Evolutionary conservation across 495 filamentous ascomycete species (phyloP), one percentile per base, ranked within the genome.

Genomic region (Penicillium argentinense): DNA sequence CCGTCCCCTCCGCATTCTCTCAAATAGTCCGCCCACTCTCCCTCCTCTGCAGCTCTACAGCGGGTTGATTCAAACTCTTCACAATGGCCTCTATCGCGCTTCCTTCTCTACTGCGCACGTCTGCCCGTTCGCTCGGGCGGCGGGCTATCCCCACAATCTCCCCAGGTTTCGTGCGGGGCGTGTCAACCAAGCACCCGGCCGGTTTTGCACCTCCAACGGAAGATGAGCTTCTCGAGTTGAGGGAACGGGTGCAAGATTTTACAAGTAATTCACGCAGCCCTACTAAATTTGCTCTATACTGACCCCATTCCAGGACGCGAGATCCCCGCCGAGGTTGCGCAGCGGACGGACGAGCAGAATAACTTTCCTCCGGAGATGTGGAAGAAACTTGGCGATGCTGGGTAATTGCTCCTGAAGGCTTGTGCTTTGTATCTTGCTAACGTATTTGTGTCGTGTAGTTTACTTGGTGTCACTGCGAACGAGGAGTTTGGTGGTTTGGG

Each of bases 231-330:
- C 45, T 79, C 3, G 92, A 97, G 64, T 73, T 98, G 25, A 82
- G 92, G 42, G 92, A 97, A 57, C 76, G 88, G 12, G 91, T 96
- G 11, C 90, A 92, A 53, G 93, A 97, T 27, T 98, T 98, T 59
- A 85, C 88, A 16, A 78, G 91, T 74, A 57, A 39, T 64, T 22
- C 1, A 7, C 21, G 11, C 18, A 12, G 4, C 22, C 3, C 14
- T 8, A 29, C 12, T 18, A 9, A n/a, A n/a, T 39, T 9, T 12
- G 1, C 9, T n/a, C 16, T 12, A 2, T 27, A 27, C 51, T 60
- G 9, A 51, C 33, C 5, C 43, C 29, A 42, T 22, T 51, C 7
- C 38, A 77, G 74, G 69, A 39, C 64, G 75, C 40, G 76, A 77
- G 45, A 92, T 98, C 50, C 73, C 91, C 33, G 87, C 87, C 62